Percentiles rank a stretch among this genome's conserved stretches.
Conservation (phyloP, 257 asterid genomes). For the Solanum appendiculatum region DNA sequence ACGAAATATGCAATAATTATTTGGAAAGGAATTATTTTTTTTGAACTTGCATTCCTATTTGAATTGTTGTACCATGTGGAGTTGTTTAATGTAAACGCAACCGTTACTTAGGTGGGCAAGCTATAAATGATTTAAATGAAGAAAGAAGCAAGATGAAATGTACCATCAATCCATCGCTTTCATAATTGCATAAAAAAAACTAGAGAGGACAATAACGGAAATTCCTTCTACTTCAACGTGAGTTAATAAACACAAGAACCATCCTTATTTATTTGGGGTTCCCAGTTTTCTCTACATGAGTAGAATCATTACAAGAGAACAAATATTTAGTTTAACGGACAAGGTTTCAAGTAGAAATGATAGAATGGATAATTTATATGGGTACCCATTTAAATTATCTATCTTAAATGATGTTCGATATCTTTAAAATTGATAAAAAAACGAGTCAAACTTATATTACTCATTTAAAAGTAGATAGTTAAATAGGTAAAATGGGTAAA, state of each 20-base stretch:
- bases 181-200: neutral
- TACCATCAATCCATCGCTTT: neutral
- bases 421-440: no score
- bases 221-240: neutral
- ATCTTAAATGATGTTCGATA: no score
- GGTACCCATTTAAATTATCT: no score
- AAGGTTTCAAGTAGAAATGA: no score
- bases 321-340: neutral
- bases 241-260: neutral
- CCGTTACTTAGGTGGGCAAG: neutral
- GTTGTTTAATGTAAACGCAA: neutral
- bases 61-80: neutral
- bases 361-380: no score
- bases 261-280: neutral
- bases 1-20: neutral
- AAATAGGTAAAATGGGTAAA: no score
- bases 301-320: neutral
- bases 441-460: no score
- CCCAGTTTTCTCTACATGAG: neutral
- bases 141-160: neutral
- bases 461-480: no score
- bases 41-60: neutral
- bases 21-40: neutral
- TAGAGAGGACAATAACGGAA: neutral
- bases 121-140: neutral